phyloP scores from a whole-genome alignment of 2,329 filamentous ascomycete genomes.

The Davidsoniella australis region DNA sequence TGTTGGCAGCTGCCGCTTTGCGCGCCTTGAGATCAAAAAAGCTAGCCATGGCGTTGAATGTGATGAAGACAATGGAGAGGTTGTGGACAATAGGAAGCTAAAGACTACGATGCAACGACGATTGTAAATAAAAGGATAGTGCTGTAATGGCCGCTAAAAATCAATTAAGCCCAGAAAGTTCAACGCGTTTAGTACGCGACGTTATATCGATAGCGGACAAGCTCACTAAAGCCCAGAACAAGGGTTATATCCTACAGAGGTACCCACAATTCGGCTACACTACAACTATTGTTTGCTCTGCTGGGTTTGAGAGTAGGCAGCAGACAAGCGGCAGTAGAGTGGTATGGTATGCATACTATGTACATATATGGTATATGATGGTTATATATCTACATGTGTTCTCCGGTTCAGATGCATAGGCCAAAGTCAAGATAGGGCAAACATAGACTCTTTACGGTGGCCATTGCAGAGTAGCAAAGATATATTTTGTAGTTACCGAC shows the following conservation, averaged over 20 bases:
- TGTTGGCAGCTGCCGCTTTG: conserved; percentile 53
- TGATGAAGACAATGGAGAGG: background rate
- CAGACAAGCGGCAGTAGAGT: no score
- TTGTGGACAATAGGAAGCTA: background rate
- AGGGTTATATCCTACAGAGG: background rate
- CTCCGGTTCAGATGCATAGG: no score
- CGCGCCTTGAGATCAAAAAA: conserved; percentile 95
- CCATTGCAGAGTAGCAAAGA: no score
- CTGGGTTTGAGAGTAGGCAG: background rate
- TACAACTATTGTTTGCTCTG: background rate
- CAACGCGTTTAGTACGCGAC: conserved; percentile 1
- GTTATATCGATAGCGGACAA: background rate
- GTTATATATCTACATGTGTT: no score
- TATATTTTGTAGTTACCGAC: no score
- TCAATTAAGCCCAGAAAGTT: conserved; percentile 12
- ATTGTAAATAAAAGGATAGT: no score
- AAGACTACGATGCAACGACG: no score
- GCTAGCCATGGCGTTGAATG: conserved; percentile 45
- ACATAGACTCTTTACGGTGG: no score
- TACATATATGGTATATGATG: no score
- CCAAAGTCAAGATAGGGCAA: no score
- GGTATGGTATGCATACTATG: no score
- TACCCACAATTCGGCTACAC: background rate
- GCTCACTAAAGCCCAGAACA: background rate
- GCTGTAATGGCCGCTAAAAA: background rate